Evolutionary conservation across 192 early-diverging fungal genomes (phyloP).

Genomic region (Coemansia sp.): DNA sequence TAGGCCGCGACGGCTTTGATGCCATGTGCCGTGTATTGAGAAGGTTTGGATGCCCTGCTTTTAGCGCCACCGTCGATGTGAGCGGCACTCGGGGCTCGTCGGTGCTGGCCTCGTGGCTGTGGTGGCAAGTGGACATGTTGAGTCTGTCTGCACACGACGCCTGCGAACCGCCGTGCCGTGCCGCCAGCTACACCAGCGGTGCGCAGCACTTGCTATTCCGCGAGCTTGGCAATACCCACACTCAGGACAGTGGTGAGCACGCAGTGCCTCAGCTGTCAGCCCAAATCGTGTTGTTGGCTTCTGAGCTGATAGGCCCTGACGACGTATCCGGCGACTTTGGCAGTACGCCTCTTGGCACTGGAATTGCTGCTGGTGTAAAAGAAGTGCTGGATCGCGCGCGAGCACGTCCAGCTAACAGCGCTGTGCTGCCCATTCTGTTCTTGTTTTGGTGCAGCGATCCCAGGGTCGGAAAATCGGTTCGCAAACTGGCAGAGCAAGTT

Average conservation of each 20-base stretch:
- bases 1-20: constrained; percentile 37
- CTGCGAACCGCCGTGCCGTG: neutral
- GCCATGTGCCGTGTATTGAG: constrained; percentile 12
- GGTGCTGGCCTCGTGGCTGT: constrained; percentile 46
- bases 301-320: constrained; percentile 15
- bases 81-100: constrained; percentile 10
- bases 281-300: constrained; percentile 21
- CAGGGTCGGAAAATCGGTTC: constrained; percentile 8
- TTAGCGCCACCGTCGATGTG: constrained; percentile 14
- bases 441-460: constrained; percentile 36
- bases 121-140: constrained; percentile 46
- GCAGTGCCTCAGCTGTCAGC: neutral
- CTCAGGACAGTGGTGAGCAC: neutral
- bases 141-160: constrained; percentile 3
- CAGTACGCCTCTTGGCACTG: neutral
- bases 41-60: constrained; percentile 17
- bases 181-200: constrained; percentile 6
- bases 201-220: constrained; percentile 13
- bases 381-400: constrained; percentile 11
- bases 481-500: constrained; percentile 15
- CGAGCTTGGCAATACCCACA: neutral
- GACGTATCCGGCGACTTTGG: constrained; percentile 10
- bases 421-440: constrained; percentile 18
- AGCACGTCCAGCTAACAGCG: neutral
- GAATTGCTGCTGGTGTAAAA: constrained; percentile 4